A percentile compares a stretch with the other conserved stretches of the same genome.
Conservation (phyloP, 208 protist genomes). For the Wallacemonas collosoma region DNA sequence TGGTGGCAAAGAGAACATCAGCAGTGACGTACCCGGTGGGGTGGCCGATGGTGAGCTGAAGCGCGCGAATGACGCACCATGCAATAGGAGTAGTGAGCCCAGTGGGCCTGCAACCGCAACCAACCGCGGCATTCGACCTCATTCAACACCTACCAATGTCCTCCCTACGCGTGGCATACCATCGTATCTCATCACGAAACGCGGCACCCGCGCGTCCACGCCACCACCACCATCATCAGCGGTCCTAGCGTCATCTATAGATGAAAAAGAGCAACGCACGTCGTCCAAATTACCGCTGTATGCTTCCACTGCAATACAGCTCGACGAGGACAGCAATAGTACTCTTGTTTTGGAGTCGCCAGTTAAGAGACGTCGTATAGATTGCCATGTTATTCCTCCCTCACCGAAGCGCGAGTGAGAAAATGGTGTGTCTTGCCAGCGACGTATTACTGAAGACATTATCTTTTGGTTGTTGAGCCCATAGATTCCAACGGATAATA, state of each 20-base stretch:
- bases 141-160: slow-evolving; percentile 5
- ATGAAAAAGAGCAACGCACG: neutral
- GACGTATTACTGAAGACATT: neutral
- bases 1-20: neutral
- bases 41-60: neutral
- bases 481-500: neutral
- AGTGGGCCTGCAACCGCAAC: neutral
- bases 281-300: slow-evolving; percentile 12
- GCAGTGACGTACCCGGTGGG: neutral
- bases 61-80: neutral
- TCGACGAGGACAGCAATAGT: slow-evolving; percentile 20
- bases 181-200: slow-evolving; percentile 42
- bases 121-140: slow-evolving; percentile 15
- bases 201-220: slow-evolving; percentile 2
- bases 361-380: slow-evolving; percentile 30
- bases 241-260: neutral
- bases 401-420: slow-evolving; percentile 8
- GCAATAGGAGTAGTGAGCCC: neutral
- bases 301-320: neutral
- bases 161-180: slow-evolving; percentile 29
- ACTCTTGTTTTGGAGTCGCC: slow-evolving; percentile 42
- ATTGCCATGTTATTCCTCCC: slow-evolving; percentile 9
- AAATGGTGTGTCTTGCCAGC: neutral
- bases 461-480: neutral
- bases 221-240: neutral